Evolutionary conservation across 345 rosid genomes (phyloP), one percentile per base, ranked within the genome.

Genomic region (Brassica rapa): DNA sequence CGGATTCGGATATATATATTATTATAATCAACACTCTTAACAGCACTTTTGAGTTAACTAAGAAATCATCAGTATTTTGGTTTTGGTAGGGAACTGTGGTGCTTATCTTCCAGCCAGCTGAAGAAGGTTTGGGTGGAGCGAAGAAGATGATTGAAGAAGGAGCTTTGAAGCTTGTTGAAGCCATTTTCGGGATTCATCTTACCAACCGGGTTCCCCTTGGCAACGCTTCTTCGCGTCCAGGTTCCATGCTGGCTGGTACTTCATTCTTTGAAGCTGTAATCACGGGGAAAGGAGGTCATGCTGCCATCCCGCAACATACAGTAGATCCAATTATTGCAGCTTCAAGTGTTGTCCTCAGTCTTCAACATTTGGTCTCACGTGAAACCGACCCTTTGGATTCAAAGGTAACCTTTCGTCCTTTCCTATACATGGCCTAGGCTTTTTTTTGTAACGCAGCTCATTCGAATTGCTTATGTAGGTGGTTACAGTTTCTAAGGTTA

Each of bases 81-180:
- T n/a, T 72, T 15, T 68, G 77, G 53, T 77, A 92, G 98, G 97
- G 98, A 46, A 94, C 97, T 3, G 84, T 92, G 14, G 89, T 87
- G 72, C 93, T 91, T 43, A 81, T 94, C 15, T 92, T 94, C 61
- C 98, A 92, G 83, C 98, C 97, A 27, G 97, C 90, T 5, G 97
- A 94, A 72, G 98, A 94, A 88, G 97, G 92, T 55, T 80, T 85
- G 5, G 89, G 82, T 0, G 97, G 97, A 46, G 97, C 97, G 4
- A 88, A 88, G 83, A 78, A 41, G 80, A 88, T 94, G 93, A 43
- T 88, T 25, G 91, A 87, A 53, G 86, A 84, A 25, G 97, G 98
- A 68, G 91, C 84, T 0, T 72, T 94, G 15, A 84, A 88, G 29
- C 78, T 86, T 29, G 88, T 94, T 0, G 81, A 87, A 43, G 95